Evolutionary conservation across 352 stramenopile species (phyloP).

Genomic region (Globisporangium nodosum): DNA sequence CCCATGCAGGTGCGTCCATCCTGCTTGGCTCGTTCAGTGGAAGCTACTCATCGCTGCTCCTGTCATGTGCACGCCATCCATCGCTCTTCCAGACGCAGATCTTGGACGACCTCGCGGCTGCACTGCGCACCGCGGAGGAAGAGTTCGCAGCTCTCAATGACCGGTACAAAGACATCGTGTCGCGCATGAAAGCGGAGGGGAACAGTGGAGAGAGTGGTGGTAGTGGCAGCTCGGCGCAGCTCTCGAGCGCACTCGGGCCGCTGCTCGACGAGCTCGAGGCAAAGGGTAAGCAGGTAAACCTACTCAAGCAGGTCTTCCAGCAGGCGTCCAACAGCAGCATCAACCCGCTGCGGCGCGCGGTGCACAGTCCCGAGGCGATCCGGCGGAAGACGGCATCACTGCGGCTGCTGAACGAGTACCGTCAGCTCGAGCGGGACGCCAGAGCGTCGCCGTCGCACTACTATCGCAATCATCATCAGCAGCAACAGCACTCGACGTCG

Average conservation of each 20-base stretch:
- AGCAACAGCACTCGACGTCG: slow-evolving; percentile 3
- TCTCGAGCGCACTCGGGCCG: slow-evolving; percentile 35
- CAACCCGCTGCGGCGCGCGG: slow-evolving; percentile 41
- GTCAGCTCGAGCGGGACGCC: slow-evolving; percentile 48
- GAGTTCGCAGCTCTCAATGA: slow-evolving; percentile 48
- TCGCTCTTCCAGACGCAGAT: slow-evolving; percentile 33
- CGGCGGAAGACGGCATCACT: slow-evolving; percentile 57
- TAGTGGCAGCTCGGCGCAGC: slow-evolving; percentile 16
- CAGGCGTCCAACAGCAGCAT: slow-evolving; percentile 53
- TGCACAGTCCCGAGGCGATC: slow-evolving; percentile 53
- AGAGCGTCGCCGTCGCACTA: slow-evolving; percentile 9
- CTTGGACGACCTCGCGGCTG: slow-evolving; percentile 44
- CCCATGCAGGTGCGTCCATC: slow-evolving; percentile 39
- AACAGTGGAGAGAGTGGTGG: neutral
- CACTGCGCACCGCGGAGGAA: slow-evolving; percentile 29
- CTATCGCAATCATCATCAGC: neutral
- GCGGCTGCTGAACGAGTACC: slow-evolving; percentile 60
- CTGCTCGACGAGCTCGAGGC: slow-evolving; percentile 57
- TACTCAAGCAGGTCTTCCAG: slow-evolving; percentile 60
- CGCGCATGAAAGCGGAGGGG: slow-evolving; percentile 26
- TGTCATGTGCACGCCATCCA: neutral
- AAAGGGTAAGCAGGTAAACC: slow-evolving; percentile 61
- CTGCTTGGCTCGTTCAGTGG: neutral
- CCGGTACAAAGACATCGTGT: slow-evolving; percentile 32
- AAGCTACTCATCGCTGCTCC: neutral